phyloP scores from a whole-genome alignment of 2,329 filamentous ascomycete genomes.

The Pyricularia pennisetigena region DNA sequence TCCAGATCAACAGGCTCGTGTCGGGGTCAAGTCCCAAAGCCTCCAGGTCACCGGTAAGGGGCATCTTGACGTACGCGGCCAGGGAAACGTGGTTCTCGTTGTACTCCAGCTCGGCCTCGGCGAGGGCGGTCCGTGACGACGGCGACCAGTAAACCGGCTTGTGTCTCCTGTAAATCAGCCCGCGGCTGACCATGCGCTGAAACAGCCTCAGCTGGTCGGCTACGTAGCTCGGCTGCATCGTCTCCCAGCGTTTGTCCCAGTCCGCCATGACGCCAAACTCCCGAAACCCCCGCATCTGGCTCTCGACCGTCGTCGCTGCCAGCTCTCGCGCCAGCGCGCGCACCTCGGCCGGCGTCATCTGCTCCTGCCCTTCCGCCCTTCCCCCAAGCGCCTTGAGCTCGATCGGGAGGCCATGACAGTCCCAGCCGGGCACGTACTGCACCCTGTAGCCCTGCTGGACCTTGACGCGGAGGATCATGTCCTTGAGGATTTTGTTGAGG shows the following conservation, averaged over 20 bases:
- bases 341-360: slow-evolving; percentile 45
- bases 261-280: slow-evolving; percentile 72
- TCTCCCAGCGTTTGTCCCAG: slow-evolving; percentile 68
- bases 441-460: slow-evolving; percentile 69
- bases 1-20: slow-evolving; percentile 78
- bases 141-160: slow-evolving; percentile 86
- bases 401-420: slow-evolving; percentile 94
- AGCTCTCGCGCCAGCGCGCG: slow-evolving; percentile 55
- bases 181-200: slow-evolving; percentile 61
- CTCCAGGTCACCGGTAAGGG: slow-evolving; percentile 37
- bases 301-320: slow-evolving; percentile 56
- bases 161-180: slow-evolving; percentile 66
- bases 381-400: slow-evolving; percentile 83
- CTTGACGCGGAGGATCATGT: slow-evolving; percentile 78
- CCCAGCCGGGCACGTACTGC: slow-evolving; percentile 86
- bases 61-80: slow-evolving; percentile 74
- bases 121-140: slow-evolving; percentile 67
- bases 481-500: slow-evolving; percentile 94
- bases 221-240: slow-evolving; percentile 70
- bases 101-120: slow-evolving; percentile 80
- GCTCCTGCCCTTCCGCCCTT: slow-evolving; percentile 8
- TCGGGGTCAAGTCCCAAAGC: slow-evolving; percentile 19
- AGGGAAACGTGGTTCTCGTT: slow-evolving; percentile 62
- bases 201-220: slow-evolving; percentile 67
- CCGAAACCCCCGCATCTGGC: slow-evolving; percentile 65